Base-by-base conservation (phyloP, 176 grass and related monocot genomes). In the Rhynchospora tenuis region DNA sequence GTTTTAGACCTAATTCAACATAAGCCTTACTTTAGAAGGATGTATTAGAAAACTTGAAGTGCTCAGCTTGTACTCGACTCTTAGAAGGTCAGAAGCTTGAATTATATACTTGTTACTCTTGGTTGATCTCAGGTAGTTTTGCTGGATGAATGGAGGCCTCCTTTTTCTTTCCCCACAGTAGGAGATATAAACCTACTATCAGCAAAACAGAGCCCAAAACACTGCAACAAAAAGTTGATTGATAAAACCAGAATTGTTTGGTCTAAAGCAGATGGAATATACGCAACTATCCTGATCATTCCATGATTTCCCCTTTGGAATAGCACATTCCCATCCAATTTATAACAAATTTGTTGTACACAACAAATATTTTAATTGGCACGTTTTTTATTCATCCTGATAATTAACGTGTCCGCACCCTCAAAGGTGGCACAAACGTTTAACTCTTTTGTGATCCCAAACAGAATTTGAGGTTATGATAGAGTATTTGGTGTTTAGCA, bases 141-240 rank as follows among this genome's bases (percentile, higher is more conserved):
- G 23, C 17, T 48, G 54, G 56, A 74, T 54, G 23, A 20, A 22
- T 42, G 9, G 31, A 50, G 2, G 91, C 29, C 52, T 97, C 94
- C 23, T 84, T 77, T 73, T 70, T 89, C 75, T 97, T 97, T 26
- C 91, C 94, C 94, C 91, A 93, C 3, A 97, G 81, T 0, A 97
- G 89, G 20, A 97, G 84, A 73, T 93, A 97, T 27, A 93, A 80
- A 26, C 89, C 94, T 9, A 19, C 17, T 23, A 97, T 86, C 27
- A 93, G 79, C 43, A 97, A 72, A 73, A 50, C 79, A 46, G 88
- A 87, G 23, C 91, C 89, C 43, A 94, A 29, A 50, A 86, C 76
- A 64, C 91, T 97, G 83, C 13, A 47, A 75, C 20, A 75, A 75
- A 75, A 54, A 74, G 7, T 27, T 17, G 23, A 75, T 75, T 54